Conservation (phyloP, 1,139 yeast genomes). For the Arxiozyma slooffiae region DNA sequence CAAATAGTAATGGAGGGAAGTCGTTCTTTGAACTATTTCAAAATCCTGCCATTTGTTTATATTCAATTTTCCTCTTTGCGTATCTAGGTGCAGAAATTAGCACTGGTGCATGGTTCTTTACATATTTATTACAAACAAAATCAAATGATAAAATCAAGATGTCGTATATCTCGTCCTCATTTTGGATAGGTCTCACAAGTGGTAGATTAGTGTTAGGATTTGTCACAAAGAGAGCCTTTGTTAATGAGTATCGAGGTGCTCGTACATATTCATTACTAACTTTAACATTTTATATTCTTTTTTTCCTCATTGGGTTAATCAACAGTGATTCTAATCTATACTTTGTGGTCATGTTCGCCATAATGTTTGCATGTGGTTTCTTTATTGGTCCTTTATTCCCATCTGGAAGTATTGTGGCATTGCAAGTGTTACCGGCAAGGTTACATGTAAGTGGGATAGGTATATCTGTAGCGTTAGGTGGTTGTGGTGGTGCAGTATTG, state of each 20-base stretch:
- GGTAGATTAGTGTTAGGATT: slow-evolving; percentile 57
- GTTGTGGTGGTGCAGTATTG: slow-evolving; percentile 67
- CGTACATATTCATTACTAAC: slow-evolving; percentile 31
- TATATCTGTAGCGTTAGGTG: slow-evolving; percentile 67
- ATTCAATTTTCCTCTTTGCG: slow-evolving; percentile 44
- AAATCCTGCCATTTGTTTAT: slow-evolving; percentile 39
- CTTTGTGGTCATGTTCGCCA: slow-evolving; percentile 21
- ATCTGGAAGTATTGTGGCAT: slow-evolving; percentile 56
- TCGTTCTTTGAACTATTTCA: slow-evolving; percentile 33
- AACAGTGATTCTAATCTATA: slow-evolving; percentile 19
- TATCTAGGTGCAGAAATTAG: slow-evolving; percentile 64
- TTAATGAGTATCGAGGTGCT: slow-evolving; percentile 44
- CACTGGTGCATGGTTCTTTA: slow-evolving; percentile 59
- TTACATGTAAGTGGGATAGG: slow-evolving; percentile 65
- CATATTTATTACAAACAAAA: slow-evolving; percentile 46
- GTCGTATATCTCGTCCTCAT: slow-evolving; percentile 52
- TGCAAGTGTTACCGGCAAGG: slow-evolving; percentile 51
- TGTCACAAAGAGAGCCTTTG: slow-evolving; percentile 45
- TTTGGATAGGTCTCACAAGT: slow-evolving; percentile 55
- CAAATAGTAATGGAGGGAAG: slow-evolving; percentile 1
- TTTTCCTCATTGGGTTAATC: slow-evolving; percentile 17
- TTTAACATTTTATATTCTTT: slow-evolving; percentile 17
- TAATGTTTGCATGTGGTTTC: slow-evolving; percentile 50
- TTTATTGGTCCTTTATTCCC: slow-evolving; percentile 78
- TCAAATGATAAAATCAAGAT: slow-evolving; percentile 38